Percentiles rank a stretch among this genome's conserved stretches.
Conservation (phyloP, 1,284 basidiomycete genomes). For the Athelia sp. region DNA sequence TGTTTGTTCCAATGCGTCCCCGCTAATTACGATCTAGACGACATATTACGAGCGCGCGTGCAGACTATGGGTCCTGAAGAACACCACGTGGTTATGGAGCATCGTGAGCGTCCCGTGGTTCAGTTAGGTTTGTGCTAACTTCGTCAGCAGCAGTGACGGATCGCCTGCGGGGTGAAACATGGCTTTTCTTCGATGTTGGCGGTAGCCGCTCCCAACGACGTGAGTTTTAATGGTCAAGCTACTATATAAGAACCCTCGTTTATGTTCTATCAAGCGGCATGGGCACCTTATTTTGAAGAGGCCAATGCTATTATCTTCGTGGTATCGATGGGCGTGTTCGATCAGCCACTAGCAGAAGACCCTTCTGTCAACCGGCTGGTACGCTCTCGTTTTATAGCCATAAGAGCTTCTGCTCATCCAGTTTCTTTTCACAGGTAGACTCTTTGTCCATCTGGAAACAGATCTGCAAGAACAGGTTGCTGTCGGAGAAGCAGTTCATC, state of each 20-base stretch:
- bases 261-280: conserved; percentile 39
- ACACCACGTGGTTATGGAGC: conserved; percentile 50
- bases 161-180: conserved; percentile 37
- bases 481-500: conserved; percentile 48
- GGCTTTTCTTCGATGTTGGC: conserved; percentile 62
- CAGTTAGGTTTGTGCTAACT: neutral
- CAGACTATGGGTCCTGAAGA: conserved; percentile 64
- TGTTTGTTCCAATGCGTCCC: conserved; percentile 1
- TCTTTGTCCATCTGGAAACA: conserved; percentile 57
- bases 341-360: conserved; percentile 59
- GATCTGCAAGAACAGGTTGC: conserved; percentile 52
- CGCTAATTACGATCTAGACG: conserved; percentile 30
- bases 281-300: conserved; percentile 65
- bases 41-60: conserved; percentile 59
- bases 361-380: conserved; percentile 53
- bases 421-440: conserved; percentile 39
- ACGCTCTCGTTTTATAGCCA: conserved; percentile 14
- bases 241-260: neutral
- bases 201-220: conserved; percentile 52
- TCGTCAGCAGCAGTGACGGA: conserved; percentile 12
- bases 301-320: conserved; percentile 61
- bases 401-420: neutral
- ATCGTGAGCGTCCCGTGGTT: conserved; percentile 20
- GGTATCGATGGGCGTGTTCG: conserved; percentile 62
- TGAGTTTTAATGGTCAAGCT: conserved; percentile 17